Conservation (phyloP, 139 green algal species). For the Tetradesmus lagerheimii region DNA sequence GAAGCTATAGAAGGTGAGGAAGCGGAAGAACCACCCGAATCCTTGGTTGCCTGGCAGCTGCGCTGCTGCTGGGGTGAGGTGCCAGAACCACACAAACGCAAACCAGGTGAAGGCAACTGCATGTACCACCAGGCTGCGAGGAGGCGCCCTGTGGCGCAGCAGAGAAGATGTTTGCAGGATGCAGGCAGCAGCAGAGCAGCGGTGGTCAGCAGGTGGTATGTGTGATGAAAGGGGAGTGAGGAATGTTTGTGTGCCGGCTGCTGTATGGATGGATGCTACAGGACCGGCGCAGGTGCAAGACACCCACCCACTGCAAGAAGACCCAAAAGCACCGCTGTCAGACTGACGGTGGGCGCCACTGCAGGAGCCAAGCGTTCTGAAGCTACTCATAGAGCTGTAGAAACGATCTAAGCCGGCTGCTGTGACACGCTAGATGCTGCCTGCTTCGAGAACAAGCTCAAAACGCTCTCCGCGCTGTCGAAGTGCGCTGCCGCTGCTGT, state of each 20-base stretch:
- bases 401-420: background rate
- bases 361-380: background rate
- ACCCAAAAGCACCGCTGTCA: background rate
- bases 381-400: background rate
- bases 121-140: constrained; percentile 30
- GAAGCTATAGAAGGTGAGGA: constrained; percentile 85
- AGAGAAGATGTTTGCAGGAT: background rate
- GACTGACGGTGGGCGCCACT: background rate
- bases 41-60: constrained; percentile 70
- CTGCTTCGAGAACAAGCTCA: background rate
- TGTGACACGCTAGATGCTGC: background rate
- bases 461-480: background rate
- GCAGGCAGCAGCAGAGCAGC: background rate
- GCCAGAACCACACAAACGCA: constrained; percentile 75
- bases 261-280: background rate
- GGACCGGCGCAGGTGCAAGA: background rate
- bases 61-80: constrained; percentile 64
- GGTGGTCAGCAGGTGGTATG: background rate
- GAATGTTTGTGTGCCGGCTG: background rate
- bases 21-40: constrained; percentile 88
- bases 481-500: background rate
- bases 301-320: background rate
- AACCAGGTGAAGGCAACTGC: constrained; percentile 50
- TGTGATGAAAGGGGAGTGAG: background rate
- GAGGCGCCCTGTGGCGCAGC: constrained; percentile 8